Percentiles rank a stretch among this genome's conserved stretches.
Conservation (phyloP, 768 basidiomycete genomes). For the Lactifluus volemus region DNA sequence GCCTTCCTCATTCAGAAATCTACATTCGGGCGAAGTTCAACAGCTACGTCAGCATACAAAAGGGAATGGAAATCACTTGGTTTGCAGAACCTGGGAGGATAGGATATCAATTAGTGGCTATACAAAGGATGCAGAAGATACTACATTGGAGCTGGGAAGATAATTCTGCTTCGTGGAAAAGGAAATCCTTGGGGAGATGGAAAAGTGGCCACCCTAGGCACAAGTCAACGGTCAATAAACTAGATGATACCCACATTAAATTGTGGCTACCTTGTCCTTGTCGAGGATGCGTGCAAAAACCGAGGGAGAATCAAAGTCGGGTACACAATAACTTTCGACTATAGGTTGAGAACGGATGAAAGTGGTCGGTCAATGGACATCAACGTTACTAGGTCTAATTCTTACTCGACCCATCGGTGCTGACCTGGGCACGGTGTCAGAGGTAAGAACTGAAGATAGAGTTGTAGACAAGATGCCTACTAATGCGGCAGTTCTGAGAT, state of each 20-base stretch:
- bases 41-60: background rate
- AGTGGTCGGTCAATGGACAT: background rate
- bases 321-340: conserved; percentile 92
- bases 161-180: conserved; percentile 78
- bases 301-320: conserved; percentile 90
- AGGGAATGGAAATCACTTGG: conserved; percentile 41
- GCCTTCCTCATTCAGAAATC: conserved; percentile 80
- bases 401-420: conserved; percentile 72
- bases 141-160: conserved; percentile 71
- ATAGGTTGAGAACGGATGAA: background rate
- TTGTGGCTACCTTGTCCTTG: conserved; percentile 51
- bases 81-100: conserved; percentile 58
- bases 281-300: conserved; percentile 86
- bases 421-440: conserved; percentile 35
- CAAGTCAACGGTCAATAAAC: conserved; percentile 7
- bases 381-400: background rate
- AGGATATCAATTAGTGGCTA: background rate
- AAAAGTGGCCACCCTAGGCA: conserved; percentile 78
- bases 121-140: background rate
- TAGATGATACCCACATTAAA: background rate
- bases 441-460: background rate
- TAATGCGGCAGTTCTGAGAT: conserved; percentile 74
- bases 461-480: conserved; percentile 26
- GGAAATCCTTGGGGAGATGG: conserved; percentile 62
- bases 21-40: conserved; percentile 17